These are phyloP conservation scores for Luffa acutangula DNA, from an alignment of 306 rosid species.

Conservation along the genomic window DNA sequence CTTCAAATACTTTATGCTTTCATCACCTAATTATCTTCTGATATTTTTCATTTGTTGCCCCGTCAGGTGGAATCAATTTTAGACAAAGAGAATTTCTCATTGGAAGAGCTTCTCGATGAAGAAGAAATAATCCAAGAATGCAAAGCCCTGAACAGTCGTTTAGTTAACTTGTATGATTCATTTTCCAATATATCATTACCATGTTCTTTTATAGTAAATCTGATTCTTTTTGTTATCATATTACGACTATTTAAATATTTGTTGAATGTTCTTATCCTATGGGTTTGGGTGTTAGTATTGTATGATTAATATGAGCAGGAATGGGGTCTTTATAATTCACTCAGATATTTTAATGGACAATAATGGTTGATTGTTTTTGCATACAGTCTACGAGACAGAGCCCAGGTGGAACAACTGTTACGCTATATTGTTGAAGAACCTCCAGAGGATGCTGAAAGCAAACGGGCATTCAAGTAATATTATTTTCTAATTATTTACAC, in stretches of 20 bases:
- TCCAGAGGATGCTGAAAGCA: constrained; percentile 86
- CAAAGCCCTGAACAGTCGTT: constrained; percentile 96
- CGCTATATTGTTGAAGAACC: constrained; percentile 79
- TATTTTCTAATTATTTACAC: constrained; percentile 1
- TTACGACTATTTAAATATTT: not conserved
- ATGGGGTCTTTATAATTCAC: not conserved
- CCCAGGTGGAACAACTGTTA: constrained; percentile 88
- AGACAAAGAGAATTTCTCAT: constrained; percentile 85
- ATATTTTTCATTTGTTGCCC: not conserved
- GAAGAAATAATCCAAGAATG: constrained; percentile 99
- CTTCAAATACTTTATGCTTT: not conserved
- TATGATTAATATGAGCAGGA: not conserved
- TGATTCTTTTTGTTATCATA: not conserved
- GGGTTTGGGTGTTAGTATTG: not conserved
- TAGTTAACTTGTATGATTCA: constrained; percentile 69
- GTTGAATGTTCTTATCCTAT: not conserved
- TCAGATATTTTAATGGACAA: constrained; percentile 15
- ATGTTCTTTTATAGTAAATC: not conserved
- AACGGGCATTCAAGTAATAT: constrained; percentile 78
- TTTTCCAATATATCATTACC: constrained; percentile 1
- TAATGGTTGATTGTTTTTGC: constrained; percentile 1
- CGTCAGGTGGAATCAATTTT: constrained; percentile 79
- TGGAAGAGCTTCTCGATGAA: constrained; percentile 97
- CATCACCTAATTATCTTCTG: not conserved
- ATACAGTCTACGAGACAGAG: constrained; percentile 78